phyloP scores from a whole-genome alignment of 139 green algal genomes.

The Chlamydomonas eustigma region DNA sequence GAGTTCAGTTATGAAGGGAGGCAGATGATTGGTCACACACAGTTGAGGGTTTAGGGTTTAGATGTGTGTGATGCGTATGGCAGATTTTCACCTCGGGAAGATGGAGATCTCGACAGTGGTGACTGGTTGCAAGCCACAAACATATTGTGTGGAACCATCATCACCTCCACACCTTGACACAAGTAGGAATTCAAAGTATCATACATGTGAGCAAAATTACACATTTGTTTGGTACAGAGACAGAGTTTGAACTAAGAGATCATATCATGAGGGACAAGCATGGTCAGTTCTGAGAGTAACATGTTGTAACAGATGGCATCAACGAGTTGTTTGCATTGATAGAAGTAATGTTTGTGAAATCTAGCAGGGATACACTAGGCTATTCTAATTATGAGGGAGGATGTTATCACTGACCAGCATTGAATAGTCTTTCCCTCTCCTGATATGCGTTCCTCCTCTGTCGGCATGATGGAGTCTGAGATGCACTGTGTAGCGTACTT shows the following conservation, averaged over 20 bases:
- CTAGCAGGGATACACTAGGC: slow-evolving; percentile 1
- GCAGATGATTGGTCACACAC: too few species aligned
- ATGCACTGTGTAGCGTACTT: slow-evolving; percentile 22
- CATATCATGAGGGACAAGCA: too few species aligned
- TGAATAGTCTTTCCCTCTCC: slow-evolving; percentile 4
- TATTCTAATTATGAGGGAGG: not conserved
- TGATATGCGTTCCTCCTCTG: slow-evolving; percentile 17
- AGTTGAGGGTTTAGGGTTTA: too few species aligned
- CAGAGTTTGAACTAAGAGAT: too few species aligned
- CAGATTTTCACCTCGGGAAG: too few species aligned
- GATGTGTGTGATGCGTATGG: too few species aligned
- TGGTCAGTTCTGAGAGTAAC: too few species aligned
- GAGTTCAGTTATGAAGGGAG: too few species aligned
- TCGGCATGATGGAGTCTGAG: slow-evolving; percentile 12
- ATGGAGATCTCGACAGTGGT: slow-evolving; percentile 48
- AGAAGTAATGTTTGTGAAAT: not conserved
- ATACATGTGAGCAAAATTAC: too few species aligned
- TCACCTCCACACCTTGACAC: slow-evolving; percentile 40
- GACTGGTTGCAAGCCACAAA: slow-evolving; percentile 49
- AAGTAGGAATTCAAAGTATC: not conserved
- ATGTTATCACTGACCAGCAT: slow-evolving; percentile 1
- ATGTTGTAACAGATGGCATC: slow-evolving; percentile 12
- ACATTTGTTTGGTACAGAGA: too few species aligned
- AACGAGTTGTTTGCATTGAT: not conserved
- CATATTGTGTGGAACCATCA: slow-evolving; percentile 42